A percentile compares a stretch with the other conserved stretches of the same genome.
phyloP scores from a whole-genome alignment of 1,284 basidiomycete species.

The Amylostereum chailletii region DNA sequence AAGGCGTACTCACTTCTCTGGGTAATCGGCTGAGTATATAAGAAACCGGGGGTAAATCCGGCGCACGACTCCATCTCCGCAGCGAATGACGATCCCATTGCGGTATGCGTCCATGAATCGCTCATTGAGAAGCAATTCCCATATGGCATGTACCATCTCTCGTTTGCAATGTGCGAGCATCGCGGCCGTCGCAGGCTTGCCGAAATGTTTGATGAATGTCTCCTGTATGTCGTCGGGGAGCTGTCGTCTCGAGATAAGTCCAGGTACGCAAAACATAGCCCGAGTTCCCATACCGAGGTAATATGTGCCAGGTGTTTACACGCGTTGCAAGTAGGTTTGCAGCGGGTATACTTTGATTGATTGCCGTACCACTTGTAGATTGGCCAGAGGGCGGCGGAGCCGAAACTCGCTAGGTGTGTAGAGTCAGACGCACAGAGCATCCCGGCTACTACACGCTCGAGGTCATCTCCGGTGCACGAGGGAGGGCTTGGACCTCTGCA shows the following conservation, averaged over 20 bases:
- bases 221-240: constrained; percentile 7
- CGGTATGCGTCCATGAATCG: constrained; percentile 15
- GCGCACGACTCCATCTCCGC: constrained; percentile 13
- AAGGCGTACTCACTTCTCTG: constrained; percentile 14
- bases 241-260: constrained; percentile 1
- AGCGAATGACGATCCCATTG: constrained; percentile 15
- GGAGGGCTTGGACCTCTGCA: constrained; percentile 12
- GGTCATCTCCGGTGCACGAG: constrained; percentile 10
- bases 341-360: constrained; percentile 18
- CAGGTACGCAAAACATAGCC: neutral
- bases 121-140: constrained; percentile 12
- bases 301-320: constrained; percentile 16
- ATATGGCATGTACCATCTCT: constrained; percentile 16
- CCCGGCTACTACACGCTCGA: constrained; percentile 16
- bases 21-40: constrained; percentile 18
- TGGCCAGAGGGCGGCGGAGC: constrained; percentile 21
- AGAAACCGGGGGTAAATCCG: constrained; percentile 16
- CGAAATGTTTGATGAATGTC: neutral
- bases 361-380: constrained; percentile 22
- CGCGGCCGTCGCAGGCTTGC: neutral
- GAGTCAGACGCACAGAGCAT: constrained; percentile 22
- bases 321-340: constrained; percentile 10
- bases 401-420: constrained; percentile 21
- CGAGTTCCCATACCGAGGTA: constrained; percentile 12
- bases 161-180: constrained; percentile 15